Percentiles rank a stretch among this genome's conserved stretches.
These are phyloP conservation scores for Adansonia digitata DNA, from an alignment of 345 rosid genomes.

Conservation along the genomic window DNA sequence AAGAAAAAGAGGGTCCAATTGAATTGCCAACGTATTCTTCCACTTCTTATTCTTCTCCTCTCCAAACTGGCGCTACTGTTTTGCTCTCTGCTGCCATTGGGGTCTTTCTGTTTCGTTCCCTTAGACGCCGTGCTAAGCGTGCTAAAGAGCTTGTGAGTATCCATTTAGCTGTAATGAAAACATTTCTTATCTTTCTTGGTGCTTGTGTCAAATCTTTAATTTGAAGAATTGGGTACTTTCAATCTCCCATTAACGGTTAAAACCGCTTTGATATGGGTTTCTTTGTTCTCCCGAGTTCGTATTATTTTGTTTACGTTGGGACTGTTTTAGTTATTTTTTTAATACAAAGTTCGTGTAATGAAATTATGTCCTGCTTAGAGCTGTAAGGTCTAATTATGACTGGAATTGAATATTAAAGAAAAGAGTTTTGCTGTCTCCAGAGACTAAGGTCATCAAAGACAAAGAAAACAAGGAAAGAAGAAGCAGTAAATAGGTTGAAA, in stretches of 20 bases:
- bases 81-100: conserved; percentile 79
- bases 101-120: conserved; percentile 73
- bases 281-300: background rate
- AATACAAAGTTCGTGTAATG: too few relatives aligned
- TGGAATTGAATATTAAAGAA: background rate
- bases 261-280: too few relatives aligned
- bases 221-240: background rate
- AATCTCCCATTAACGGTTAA: too few relatives aligned
- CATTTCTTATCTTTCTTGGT: background rate
- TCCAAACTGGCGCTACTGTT: conserved; percentile 76
- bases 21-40: conserved; percentile 50
- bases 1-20: conserved; percentile 54
- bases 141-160: conserved; percentile 61
- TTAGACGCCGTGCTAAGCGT: conserved; percentile 80
- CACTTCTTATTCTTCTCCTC: conserved; percentile 37
- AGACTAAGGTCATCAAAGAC: conserved; percentile 63
- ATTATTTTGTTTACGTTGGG: too few relatives aligned
- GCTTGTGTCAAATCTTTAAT: background rate
- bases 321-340: too few relatives aligned
- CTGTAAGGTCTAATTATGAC: background rate
- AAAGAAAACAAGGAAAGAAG: conserved; percentile 66
- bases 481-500: conserved; percentile 68
- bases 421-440: conserved; percentile 29
- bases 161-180: background rate
- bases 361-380: too few relatives aligned